Percentiles rank a stretch among this genome's conserved stretches.
Evolutionary conservation across 2,329 filamentous ascomycete genomes (phyloP).

Genomic region (Microdochium paspali): DNA sequence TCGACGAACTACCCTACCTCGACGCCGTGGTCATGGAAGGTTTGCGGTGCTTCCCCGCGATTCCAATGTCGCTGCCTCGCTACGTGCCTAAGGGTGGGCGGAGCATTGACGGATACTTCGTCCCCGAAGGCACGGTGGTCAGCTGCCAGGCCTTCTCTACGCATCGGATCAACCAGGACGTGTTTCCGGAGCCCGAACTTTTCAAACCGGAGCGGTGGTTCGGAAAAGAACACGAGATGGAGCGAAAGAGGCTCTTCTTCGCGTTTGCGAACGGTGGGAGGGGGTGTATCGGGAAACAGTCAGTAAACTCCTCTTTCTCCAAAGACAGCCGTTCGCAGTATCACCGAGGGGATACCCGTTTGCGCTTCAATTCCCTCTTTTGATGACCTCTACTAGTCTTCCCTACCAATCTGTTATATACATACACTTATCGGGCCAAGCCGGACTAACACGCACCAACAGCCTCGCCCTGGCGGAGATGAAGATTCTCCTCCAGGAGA

Average conservation of each 20-base stretch:
- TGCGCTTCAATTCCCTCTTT: background rate
- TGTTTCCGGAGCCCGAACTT: constrained; percentile 68
- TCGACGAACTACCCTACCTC: constrained; percentile 47
- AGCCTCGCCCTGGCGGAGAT: constrained; percentile 58
- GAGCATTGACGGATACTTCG: constrained; percentile 41
- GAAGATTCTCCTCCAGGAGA: constrained; percentile 53
- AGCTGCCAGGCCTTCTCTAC: constrained; percentile 54
- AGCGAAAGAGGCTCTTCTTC: constrained; percentile 54
- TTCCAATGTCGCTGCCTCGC: constrained; percentile 58
- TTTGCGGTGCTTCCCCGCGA: constrained; percentile 52
- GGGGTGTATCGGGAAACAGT: constrained; percentile 61
- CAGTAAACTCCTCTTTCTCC: constrained; percentile 25
- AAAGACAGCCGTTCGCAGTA: no score
- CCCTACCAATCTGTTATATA: no score
- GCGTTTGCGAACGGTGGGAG: constrained; percentile 57
- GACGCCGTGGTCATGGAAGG: constrained; percentile 56
- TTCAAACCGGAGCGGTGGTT: constrained; percentile 85
- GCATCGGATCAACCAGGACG: constrained; percentile 48
- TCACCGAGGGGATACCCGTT: no score
- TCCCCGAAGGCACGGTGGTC: constrained; percentile 46
- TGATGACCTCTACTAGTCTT: background rate
- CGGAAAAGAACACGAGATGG: constrained; percentile 60
- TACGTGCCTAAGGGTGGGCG: constrained; percentile 46
- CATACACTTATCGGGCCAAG: no score
- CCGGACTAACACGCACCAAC: background rate